Conservation (phyloP, 306 rosid species). For the Lathyrus sativus region DNA sequence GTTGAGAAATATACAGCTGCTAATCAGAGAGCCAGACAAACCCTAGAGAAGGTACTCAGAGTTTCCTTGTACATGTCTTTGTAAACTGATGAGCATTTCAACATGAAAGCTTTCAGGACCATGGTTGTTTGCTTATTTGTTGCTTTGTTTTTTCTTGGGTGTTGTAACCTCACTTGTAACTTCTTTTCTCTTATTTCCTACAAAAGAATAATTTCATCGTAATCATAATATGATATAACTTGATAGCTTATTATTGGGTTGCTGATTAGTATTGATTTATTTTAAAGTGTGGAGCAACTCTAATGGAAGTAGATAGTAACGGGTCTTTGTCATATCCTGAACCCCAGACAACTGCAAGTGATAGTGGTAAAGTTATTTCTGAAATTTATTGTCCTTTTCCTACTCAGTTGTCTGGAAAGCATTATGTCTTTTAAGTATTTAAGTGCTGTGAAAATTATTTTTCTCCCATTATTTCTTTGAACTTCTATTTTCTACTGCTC, state of each 20-base stretch:
- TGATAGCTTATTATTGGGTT: conserved; percentile 33
- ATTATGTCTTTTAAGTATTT: conserved; percentile 14
- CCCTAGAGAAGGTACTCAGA: conserved; percentile 73
- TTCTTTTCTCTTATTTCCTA: conserved; percentile 14
- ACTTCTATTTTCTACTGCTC: conserved; percentile 35
- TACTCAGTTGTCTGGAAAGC: not conserved
- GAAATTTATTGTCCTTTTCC: conserved; percentile 5
- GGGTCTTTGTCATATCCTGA: conserved; percentile 78
- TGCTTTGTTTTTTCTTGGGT: conserved; percentile 14
- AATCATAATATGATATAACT: conserved; percentile 18
- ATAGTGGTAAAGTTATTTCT: conserved; percentile 52
- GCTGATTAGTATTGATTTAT: conserved; percentile 22
- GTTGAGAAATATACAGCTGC: conserved; percentile 68
- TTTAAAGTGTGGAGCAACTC: conserved; percentile 70
- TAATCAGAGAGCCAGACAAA: conserved; percentile 63
- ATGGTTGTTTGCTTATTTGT: not conserved
- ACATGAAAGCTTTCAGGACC: conserved; percentile 1
- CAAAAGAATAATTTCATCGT: conserved; percentile 8
- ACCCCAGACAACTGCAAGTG: conserved; percentile 56
- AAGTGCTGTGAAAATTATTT: conserved; percentile 24
- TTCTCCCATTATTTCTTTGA: conserved; percentile 25
- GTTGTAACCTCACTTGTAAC: not conserved
- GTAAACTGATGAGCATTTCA: conserved; percentile 16
- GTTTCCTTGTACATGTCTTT: not conserved
- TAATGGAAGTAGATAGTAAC: conserved; percentile 76